phyloP scores from a whole-genome alignment of 176 grass and related monocot genomes.

The Lolium multiflorum region DNA sequence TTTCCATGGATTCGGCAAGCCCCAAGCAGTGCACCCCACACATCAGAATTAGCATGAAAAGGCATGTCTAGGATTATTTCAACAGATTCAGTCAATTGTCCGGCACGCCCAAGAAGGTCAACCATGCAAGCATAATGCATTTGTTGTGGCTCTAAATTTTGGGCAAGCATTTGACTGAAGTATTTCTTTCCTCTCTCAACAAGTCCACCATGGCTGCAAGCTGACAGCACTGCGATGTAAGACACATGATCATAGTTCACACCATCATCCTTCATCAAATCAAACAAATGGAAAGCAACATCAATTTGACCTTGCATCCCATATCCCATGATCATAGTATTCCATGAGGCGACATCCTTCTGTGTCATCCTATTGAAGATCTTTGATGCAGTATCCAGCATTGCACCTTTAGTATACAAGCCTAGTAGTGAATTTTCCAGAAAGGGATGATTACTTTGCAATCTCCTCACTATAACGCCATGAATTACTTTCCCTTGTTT shows the following conservation, averaged over 20 bases:
- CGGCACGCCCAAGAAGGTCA: constrained; percentile 85
- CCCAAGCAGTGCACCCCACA: constrained; percentile 89
- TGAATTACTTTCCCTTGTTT: constrained; percentile 89
- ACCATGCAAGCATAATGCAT: constrained; percentile 97
- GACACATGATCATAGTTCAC: constrained; percentile 84
- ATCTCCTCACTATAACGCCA: constrained; percentile 66
- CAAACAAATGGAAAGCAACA: constrained; percentile 69
- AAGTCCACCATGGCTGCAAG: constrained; percentile 82
- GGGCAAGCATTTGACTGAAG: constrained; percentile 73
- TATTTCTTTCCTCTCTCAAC: constrained; percentile 77
- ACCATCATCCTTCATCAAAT: constrained; percentile 67
- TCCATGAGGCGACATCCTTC: constrained; percentile 87
- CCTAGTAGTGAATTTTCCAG: constrained; percentile 74
- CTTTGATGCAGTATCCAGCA: constrained; percentile 64
- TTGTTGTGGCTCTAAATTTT: constrained; percentile 70
- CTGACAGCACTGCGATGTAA: constrained; percentile 82
- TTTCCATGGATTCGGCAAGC: constrained; percentile 85
- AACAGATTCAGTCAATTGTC: constrained; percentile 58
- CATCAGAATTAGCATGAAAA: constrained; percentile 76
- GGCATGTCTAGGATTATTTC: constrained; percentile 82
- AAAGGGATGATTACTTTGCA: constrained; percentile 57
- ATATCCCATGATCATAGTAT: constrained; percentile 80
- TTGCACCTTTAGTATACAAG: constrained; percentile 81
- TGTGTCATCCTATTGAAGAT: constrained; percentile 64
- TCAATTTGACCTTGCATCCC: constrained; percentile 76